Evolutionary conservation across 2,329 filamentous ascomycete species (phyloP).

Genomic region (Penicillium expansum): DNA sequence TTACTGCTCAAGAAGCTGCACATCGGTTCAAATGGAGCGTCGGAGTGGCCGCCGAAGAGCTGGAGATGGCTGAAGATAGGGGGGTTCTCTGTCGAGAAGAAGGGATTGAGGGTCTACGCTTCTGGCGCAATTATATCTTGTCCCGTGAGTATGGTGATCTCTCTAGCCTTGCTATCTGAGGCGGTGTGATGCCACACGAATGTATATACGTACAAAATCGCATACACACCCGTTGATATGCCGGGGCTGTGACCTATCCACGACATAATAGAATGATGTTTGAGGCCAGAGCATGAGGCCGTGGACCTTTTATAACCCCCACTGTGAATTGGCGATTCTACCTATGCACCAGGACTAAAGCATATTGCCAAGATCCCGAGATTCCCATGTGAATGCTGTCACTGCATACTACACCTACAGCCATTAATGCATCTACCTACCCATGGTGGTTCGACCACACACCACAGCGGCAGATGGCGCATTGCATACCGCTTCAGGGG

Average conservation of each 20-base stretch:
- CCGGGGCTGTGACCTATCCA: background rate
- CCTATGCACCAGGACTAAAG: too few relatives aligned
- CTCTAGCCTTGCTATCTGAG: conserved; percentile 6
- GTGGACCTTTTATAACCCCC: too few relatives aligned
- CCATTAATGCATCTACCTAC: too few relatives aligned
- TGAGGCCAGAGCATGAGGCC: too few relatives aligned
- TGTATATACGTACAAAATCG: background rate
- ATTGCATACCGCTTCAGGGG: too few relatives aligned
- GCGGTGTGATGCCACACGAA: background rate
- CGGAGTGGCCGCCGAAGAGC: conserved; percentile 88
- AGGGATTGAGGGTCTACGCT: conserved; percentile 82
- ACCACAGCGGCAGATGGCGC: too few relatives aligned
- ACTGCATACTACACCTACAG: too few relatives aligned
- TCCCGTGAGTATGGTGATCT: background rate
- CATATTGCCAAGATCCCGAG: too few relatives aligned
- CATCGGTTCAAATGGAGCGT: conserved; percentile 96
- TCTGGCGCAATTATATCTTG: conserved; percentile 74
- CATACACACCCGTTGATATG: background rate
- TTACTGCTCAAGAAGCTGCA: conserved; percentile 85
- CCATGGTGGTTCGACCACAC: too few relatives aligned
- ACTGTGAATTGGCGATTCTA: too few relatives aligned
- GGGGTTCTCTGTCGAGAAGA: conserved; percentile 88
- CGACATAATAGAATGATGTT: background rate
- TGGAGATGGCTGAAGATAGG: conserved; percentile 94
- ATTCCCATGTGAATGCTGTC: too few relatives aligned